These are phyloP conservation scores for Meyerozyma athensensis DNA, from an alignment of 1,139 yeast species.

Conservation along the genomic window DNA sequence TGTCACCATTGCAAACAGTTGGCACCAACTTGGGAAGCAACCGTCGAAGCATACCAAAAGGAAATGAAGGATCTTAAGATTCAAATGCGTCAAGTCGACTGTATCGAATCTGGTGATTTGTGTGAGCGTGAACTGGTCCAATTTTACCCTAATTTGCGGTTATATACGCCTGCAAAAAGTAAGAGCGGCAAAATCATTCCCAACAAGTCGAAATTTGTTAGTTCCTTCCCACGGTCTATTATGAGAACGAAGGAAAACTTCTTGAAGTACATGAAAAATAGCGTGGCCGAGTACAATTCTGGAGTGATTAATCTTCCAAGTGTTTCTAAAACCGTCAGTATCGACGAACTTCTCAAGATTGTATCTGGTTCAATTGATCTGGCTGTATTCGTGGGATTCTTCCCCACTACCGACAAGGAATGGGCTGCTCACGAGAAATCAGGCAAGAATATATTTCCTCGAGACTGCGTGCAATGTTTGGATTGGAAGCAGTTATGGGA, in stretches of 20 bases:
- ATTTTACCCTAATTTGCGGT: conserved; percentile 54
- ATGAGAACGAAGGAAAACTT: conserved; percentile 46
- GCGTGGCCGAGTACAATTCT: conserved; percentile 42
- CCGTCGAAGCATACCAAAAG: conserved; percentile 40
- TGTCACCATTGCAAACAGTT: conserved; percentile 56
- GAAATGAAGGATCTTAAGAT: conserved; percentile 40
- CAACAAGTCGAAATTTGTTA: conserved; percentile 34
- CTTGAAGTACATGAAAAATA: conserved; percentile 47
- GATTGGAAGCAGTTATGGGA: conserved; percentile 56
- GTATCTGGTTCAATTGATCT: conserved; percentile 43
- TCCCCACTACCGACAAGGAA: conserved; percentile 50
- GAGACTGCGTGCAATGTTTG: conserved; percentile 44
- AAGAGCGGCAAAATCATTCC: conserved; percentile 18
- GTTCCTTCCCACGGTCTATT: conserved; percentile 42
- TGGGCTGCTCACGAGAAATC: conserved; percentile 33
- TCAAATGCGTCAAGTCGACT: conserved; percentile 64
- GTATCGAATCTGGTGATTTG: conserved; percentile 67
- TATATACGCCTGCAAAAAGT: conserved; percentile 51
- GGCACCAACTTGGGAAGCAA: conserved; percentile 51
- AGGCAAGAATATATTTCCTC: conserved; percentile 31
- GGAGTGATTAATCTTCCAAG: conserved; percentile 33
- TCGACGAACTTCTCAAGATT: conserved; percentile 33
- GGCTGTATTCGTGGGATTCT: conserved; percentile 58
- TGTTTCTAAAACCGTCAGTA: conserved; percentile 28
- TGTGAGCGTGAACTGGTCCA: conserved; percentile 56